Evolutionary conservation across 352 stramenopile species (phyloP), one percentile per base, ranked within the genome.

Genomic region (Thraustotheca clavata): DNA sequence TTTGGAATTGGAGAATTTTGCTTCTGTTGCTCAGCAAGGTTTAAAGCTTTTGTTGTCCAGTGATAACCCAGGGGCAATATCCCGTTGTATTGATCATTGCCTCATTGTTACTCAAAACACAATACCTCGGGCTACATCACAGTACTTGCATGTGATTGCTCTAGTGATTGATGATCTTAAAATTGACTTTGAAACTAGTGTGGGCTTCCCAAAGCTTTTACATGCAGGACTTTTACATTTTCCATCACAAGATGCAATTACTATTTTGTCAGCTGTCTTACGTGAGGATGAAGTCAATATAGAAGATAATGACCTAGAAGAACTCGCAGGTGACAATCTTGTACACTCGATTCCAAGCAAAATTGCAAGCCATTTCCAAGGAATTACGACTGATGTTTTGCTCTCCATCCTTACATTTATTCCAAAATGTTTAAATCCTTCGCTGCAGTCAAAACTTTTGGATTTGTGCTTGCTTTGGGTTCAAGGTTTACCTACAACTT

Each of bases 211-310:
- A 6, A 43, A 65, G 39, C 57, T 65, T 4, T 14, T 65, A 14
- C 46, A 57, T 1, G 57, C 34, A 12, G 57, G 35, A n/a, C 57
- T 65, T 6, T 31, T 65, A 32, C 57, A 65, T 27, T 38, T 26
- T 8, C n/a, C 38, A 24, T 18, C 49, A 34, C 55, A 22, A 49
- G 11, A 26, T 8, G 14, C 12, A 31, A 11, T 27, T 27, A 5
- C 22, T 14, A 8, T 11, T 34, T 11, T 62, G 16, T n/a, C 55
- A 50, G n/a, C 14, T 26, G n/a, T 18, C 35, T 34, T 7, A 24
- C 49, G 29, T 32, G 35, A 34, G 18, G 6, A 9, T 24, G 32
- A 36, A 40, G 20, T 31, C 35, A 9, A 50, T 0, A 46, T 50
- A 22, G 43, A 14, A 20, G 43, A 18, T 6, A 50, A 50, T 22